Conservation (phyloP, 345 rosid genomes). For the Citrus trifoliata region DNA sequence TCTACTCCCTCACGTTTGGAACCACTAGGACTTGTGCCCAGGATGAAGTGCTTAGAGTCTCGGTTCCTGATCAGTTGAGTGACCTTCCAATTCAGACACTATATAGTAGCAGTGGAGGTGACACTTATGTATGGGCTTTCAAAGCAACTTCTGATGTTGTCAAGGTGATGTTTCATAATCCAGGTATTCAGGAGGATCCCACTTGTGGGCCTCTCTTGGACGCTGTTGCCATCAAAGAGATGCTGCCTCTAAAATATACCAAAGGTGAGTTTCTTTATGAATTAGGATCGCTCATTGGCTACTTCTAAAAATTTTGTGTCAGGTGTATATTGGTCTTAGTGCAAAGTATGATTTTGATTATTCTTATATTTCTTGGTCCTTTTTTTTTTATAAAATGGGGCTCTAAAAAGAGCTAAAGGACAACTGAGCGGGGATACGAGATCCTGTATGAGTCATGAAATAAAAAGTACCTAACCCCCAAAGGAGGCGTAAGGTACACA, state of each 20-base stretch:
- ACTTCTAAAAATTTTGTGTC: too few species aligned
- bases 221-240: conserved; percentile 78
- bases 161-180: conserved; percentile 69
- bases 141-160: conserved; percentile 38
- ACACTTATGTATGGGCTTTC: conserved; percentile 78
- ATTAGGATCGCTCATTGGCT: too few species aligned
- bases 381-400: too few species aligned
- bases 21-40: conserved; percentile 39
- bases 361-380: too few species aligned
- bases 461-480: too few species aligned
- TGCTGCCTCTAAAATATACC: conserved; percentile 38
- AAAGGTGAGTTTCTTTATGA: conserved; percentile 25
- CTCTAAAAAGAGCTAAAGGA: too few species aligned
- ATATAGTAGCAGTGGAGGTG: conserved; percentile 79
- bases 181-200: conserved; percentile 81
- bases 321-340: too few species aligned
- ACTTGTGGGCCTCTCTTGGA: conserved; percentile 83
- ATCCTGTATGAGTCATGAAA: too few species aligned
- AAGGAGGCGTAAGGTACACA: too few species aligned
- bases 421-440: too few species aligned
- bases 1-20: conserved; percentile 73
- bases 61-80: conserved; percentile 46
- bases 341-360: too few species aligned
- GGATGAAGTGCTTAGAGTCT: conserved; percentile 50
- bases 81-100: conserved; percentile 68